Evolutionary conservation across 73 alveolate species (phyloP), one percentile per base, ranked within the genome.

Genomic region (Paramecium sexaurelia): DNA sequence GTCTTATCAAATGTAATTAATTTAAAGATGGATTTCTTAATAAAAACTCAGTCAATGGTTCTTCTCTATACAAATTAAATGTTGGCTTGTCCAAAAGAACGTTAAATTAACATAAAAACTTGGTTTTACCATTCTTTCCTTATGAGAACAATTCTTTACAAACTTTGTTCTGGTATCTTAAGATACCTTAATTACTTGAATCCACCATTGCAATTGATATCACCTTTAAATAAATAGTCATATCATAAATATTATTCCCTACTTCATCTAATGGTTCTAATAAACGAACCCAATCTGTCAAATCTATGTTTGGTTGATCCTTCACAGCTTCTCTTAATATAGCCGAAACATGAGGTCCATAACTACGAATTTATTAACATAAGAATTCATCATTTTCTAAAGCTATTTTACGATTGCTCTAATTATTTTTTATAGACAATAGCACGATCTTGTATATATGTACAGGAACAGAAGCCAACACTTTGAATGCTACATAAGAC

Each of bases 341-440:
- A 22, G 68, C 27, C 7, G 90, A 56, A 22, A 78, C 90, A 8
- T 78, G 40, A 20, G 90, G 73, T 22, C 90, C 90, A 43, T 78
- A 78, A 24, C 32, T 41, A 24, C 90, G 7, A 29, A 78, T 39
- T 15, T 78, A 78, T 39, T 41, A 15, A 45, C 90, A 78, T 24
- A 78, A 78, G 55, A 78, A 78, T 43, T 78, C 90, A 24, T 78
- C 90, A 78, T 78, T 78, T 41, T 78, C 90, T 5, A 78, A 33
- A 2, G 55, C 90, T 24, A 78, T 78, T 78, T 33, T 78, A n/a
- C 90, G 45, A 45, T 78, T 78, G 5, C 7, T 22, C 19, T 22
- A 15, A 78, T 78, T 78, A 11, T 22, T 22, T 78, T 78, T 78
- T 5, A 78, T 78, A 11, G 75, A 19, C 22, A 41, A 29, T 2